A percentile compares a stretch with the other conserved stretches of the same genome.
Evolutionary conservation across 1,284 basidiomycete genomes (phyloP).

Genomic region (Ceratobasidium sp.): DNA sequence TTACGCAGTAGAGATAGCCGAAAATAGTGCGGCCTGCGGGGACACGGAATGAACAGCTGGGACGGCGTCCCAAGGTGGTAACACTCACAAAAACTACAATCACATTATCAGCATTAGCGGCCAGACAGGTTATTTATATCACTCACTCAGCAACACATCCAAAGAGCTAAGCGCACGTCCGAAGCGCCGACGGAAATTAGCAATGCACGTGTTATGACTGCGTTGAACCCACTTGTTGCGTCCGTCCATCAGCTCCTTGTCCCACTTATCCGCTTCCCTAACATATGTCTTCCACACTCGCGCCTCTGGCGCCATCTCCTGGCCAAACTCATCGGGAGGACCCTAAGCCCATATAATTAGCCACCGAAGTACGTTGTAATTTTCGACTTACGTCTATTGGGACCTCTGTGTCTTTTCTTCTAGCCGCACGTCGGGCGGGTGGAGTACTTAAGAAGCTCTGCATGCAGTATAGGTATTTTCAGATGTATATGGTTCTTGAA

Average conservation of each 20-base stretch:
- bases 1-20: constrained; percentile 12
- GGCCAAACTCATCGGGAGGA: not conserved
- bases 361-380: too few relatives aligned
- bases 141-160: constrained; percentile 18
- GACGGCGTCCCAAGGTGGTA: not conserved
- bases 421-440: too few relatives aligned
- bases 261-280: not conserved
- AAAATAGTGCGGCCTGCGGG: constrained; percentile 13
- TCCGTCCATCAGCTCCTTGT: constrained; percentile 11
- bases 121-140: not conserved
- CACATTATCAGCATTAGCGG: not conserved
- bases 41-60: not conserved
- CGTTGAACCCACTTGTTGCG: constrained; percentile 1
- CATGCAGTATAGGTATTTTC: too few relatives aligned
- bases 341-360: too few relatives aligned
- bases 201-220: too few relatives aligned
- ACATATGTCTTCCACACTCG: constrained; percentile 18
- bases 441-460: too few relatives aligned
- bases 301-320: constrained; percentile 2
- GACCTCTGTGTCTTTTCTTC: too few relatives aligned
- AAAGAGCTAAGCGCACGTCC: not conserved
- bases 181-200: too few relatives aligned
- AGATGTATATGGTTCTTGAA: too few relatives aligned
- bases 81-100: constrained; percentile 6
- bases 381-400: too few relatives aligned